Conservation (phyloP, 2,329 filamentous ascomycete genomes). For the Dactylellina sp. region DNA sequence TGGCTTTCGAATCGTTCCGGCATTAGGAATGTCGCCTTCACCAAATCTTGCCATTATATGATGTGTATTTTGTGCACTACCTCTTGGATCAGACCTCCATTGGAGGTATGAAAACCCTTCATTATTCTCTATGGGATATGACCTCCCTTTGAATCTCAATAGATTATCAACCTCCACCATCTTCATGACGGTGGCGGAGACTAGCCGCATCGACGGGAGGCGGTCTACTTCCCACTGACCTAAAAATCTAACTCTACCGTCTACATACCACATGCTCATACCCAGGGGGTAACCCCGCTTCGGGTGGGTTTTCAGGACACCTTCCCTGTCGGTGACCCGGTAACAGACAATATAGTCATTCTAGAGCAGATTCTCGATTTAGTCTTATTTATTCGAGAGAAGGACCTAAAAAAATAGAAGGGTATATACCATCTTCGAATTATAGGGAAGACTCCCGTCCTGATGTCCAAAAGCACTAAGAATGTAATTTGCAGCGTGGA, state of each 20-base stretch:
- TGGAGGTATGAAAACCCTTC: not conserved
- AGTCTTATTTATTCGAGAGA: not conserved
- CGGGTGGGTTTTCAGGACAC: not conserved
- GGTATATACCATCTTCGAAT: too few relatives aligned
- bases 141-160: constrained; percentile 21
- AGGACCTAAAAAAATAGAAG: too few relatives aligned
- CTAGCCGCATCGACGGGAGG: constrained; percentile 1
- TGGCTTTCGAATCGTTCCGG: not conserved
- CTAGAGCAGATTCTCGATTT: not conserved
- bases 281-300: constrained; percentile 1
- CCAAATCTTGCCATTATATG: constrained; percentile 40
- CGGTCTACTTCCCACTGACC: not conserved
- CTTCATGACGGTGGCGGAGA: constrained; percentile 19
- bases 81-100: constrained; percentile 16
- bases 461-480: not conserved
- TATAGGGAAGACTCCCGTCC: too few relatives aligned
- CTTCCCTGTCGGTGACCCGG: constrained; percentile 5
- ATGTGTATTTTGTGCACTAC: not conserved
- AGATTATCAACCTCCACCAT: not conserved
- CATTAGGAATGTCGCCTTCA: not conserved
- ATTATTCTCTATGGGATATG: too few relatives aligned
- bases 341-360: constrained; percentile 17
- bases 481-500: not conserved
- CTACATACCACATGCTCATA: constrained; percentile 12
- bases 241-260: not conserved